Evolutionary conservation across 1,139 yeast species (phyloP), one percentile per base, ranked within the genome.

Genomic region (Candida pseudoviswanathii): DNA sequence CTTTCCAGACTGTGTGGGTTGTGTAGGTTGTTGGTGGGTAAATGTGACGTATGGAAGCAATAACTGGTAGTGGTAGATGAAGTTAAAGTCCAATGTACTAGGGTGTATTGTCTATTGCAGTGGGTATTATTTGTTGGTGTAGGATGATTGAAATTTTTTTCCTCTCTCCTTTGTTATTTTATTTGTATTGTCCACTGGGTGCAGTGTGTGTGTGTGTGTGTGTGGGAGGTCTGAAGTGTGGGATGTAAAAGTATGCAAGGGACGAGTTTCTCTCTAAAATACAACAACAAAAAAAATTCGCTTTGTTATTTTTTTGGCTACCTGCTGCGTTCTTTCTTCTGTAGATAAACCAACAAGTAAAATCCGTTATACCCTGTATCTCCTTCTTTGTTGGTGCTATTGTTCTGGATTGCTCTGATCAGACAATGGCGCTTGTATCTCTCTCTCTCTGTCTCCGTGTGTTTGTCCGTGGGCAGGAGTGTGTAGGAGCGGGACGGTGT

Each of bases 171-270:
- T 32, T 32, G 21, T 32, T 32, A n/a, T 10, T 32, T 32, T 32
- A 10, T 11, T 7, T 32, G 6, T 32, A 10, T 32, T 30, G 9
- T 25, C 8, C 16, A 16, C 8, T 22, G 6, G 30, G 29, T 38
- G 30, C 26, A 38, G 16, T 38, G 24, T 26, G 33, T 25, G 25
- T 39, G 33, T 39, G 33, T 2, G 31, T 10, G 16, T 39, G 41
- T 10, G 27, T 39, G 41, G n/a, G 5, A 9, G 5, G 11, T 24
- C 24, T 38, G 41, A 5, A 8, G 43, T 40, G 32, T 29, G 10
- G 26, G n/a, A 40, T 40, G 43, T 40, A 40, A 40, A 40, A 40
- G 26, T 41, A 41, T 41, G 43, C 43, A 41, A 41, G 43, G 43
- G 43, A 41, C 43, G 31, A 37, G 25, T 22, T 27, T 27, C 30